These are phyloP conservation scores for Triangularia verruculosa DNA, from an alignment of 2,329 filamentous ascomycete genomes.

Conservation along the genomic window DNA sequence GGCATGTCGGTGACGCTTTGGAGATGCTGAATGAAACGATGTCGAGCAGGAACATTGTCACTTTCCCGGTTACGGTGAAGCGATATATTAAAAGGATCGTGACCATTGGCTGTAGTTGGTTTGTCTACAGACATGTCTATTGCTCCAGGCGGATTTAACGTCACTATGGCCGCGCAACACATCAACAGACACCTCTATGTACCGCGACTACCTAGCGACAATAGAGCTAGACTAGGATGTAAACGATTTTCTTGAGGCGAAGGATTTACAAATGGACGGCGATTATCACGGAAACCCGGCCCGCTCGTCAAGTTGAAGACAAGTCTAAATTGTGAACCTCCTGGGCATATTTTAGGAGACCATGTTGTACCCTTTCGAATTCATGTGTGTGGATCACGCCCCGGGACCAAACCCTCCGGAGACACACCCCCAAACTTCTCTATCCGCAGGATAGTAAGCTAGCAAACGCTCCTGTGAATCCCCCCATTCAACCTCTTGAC, in stretches of 20 bases:
- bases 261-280: neutral
- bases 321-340: too few species aligned
- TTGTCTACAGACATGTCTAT: neutral
- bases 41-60: neutral
- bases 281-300: neutral
- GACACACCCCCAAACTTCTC: neutral
- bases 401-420: neutral
- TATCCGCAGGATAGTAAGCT: neutral
- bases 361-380: too few species aligned
- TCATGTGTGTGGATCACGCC: too few species aligned
- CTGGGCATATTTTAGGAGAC: too few species aligned
- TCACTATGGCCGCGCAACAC: neutral
- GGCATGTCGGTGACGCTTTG: neutral
- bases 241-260: neutral
- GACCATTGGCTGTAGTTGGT: neutral
- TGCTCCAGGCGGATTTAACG: neutral
- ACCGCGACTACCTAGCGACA: neutral
- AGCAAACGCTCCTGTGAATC: constrained; percentile 30
- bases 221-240: neutral
- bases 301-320: neutral
- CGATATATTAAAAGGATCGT: neutral
- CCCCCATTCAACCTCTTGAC: constrained; percentile 22
- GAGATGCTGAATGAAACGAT: neutral
- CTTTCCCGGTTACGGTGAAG: neutral
- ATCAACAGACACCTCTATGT: neutral